phyloP scores from a whole-genome alignment of 2,329 filamentous ascomycete species.

The Talaromyces albobiverticillius region DNA sequence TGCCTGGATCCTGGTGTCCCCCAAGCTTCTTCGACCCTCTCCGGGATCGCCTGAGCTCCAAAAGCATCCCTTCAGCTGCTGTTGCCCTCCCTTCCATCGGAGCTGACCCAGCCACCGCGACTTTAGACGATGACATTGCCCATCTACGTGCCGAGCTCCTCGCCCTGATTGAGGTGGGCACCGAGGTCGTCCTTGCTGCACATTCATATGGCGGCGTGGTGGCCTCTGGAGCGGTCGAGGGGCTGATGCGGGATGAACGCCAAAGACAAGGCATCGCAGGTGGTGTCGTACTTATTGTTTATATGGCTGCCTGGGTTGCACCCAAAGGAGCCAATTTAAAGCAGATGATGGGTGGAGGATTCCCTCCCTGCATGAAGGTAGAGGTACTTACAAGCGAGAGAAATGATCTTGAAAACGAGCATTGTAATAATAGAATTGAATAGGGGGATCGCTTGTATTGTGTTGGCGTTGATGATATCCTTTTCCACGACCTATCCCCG shows the following conservation, averaged over 20 bases:
- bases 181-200: constrained; percentile 26
- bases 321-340: background rate
- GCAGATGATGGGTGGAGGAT: background rate
- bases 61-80: background rate
- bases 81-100: background rate
- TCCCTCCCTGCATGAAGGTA: background rate
- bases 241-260: constrained; percentile 23
- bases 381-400: background rate
- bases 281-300: constrained; percentile 29
- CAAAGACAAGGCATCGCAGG: constrained; percentile 23
- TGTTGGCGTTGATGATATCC: background rate
- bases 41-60: background rate
- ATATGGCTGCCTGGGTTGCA: constrained; percentile 32
- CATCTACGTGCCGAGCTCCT: background rate
- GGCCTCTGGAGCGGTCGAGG: constrained; percentile 27
- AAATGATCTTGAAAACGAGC: background rate
- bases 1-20: background rate
- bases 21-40: background rate
- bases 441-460: background rate
- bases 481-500: background rate
- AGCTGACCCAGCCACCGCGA: background rate
- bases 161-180: background rate
- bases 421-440: background rate
- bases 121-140: background rate
- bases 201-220: constrained; percentile 37